These are phyloP conservation scores for Nothophaeocryptopus gaeumannii DNA, from an alignment of 2,329 filamentous ascomycete genomes.

Conservation along the genomic window DNA sequence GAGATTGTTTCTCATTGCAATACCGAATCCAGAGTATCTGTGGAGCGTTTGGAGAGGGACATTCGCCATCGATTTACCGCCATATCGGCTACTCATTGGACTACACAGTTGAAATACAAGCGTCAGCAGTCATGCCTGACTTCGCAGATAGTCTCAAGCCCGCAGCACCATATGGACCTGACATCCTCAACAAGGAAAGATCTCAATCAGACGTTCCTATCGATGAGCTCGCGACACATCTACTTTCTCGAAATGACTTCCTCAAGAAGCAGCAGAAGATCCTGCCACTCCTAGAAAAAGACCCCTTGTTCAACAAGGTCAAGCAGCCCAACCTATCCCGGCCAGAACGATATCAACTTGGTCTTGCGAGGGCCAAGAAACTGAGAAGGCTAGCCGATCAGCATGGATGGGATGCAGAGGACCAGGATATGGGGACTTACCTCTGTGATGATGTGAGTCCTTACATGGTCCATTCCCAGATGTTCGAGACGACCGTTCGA, in stretches of 20 bases:
- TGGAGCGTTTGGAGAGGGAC: not conserved
- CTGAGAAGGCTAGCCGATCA: constrained; percentile 47
- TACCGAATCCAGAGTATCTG: not conserved
- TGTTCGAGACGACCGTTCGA: constrained; percentile 53
- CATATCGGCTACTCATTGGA: too few relatives aligned
- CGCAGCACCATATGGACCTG: constrained; percentile 43
- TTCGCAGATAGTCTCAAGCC: constrained; percentile 52
- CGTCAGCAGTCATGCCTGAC: constrained; percentile 42
- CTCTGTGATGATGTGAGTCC: constrained; percentile 54
- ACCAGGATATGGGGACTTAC: constrained; percentile 52
- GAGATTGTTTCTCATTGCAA: too few relatives aligned
- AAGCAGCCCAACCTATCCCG: constrained; percentile 52
- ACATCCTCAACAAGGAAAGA: constrained; percentile 47
- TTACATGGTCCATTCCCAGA: constrained; percentile 51
- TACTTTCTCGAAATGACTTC: constrained; percentile 49
- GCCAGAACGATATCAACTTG: constrained; percentile 53
- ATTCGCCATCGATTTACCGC: not conserved
- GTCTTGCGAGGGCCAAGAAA: constrained; percentile 52
- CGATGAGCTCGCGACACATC: constrained; percentile 46
- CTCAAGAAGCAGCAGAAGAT: constrained; percentile 49
- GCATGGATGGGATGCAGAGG: constrained; percentile 49
- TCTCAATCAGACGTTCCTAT: constrained; percentile 44
- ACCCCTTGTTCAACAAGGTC: constrained; percentile 51
- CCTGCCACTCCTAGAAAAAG: constrained; percentile 44
- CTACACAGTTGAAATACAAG: not conserved